Conservation (phyloP, 2,329 filamentous ascomycete genomes). For the Akanthomyces muscarius region DNA sequence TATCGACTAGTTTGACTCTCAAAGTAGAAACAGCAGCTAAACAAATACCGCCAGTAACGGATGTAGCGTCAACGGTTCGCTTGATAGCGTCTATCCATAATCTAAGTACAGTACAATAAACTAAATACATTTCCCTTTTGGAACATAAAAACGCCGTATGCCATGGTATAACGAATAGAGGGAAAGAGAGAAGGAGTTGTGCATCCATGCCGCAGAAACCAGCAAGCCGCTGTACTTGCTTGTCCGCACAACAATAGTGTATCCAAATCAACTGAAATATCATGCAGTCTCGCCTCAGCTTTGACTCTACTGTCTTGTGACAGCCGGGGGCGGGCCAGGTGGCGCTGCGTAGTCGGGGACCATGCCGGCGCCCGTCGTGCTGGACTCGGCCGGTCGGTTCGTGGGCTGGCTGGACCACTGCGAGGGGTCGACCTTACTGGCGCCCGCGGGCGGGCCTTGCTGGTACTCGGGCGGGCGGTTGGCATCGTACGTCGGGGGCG, state of each 20-base stretch:
- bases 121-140: background rate
- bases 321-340: conserved; percentile 44
- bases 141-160: conserved; percentile 11
- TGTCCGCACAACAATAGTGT: background rate
- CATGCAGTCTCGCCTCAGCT: background rate
- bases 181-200: background rate
- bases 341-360: conserved; percentile 37
- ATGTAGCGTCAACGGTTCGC: background rate
- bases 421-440: conserved; percentile 50
- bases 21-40: background rate
- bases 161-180: conserved; percentile 4
- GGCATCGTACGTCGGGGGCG: conserved; percentile 56
- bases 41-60: background rate
- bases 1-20: conserved; percentile 43
- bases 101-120: background rate
- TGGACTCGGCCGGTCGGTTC: conserved; percentile 24
- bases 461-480: conserved; percentile 52
- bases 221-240: background rate
- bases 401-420: conserved; percentile 36
- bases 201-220: background rate
- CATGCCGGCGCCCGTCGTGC: conserved; percentile 19
- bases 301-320: background rate
- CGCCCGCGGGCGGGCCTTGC: conserved; percentile 43
- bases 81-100: background rate
- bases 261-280: background rate